These are phyloP conservation scores for Henckelia pumila DNA, from an alignment of 257 asterid species.

Conservation along the genomic window DNA sequence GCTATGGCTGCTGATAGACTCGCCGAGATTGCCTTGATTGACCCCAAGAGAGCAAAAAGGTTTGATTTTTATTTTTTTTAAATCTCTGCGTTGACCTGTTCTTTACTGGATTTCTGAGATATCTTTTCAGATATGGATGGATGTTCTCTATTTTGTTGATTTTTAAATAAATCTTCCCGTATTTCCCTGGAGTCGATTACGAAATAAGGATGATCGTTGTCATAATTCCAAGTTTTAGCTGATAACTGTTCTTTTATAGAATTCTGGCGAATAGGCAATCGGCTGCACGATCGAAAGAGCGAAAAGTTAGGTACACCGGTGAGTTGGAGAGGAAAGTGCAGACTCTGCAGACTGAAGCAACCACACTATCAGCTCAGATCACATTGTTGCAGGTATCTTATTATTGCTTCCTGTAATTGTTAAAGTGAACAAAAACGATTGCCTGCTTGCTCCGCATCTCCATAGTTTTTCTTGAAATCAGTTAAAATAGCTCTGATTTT, in stretches of 20 bases:
- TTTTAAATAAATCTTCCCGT: too few relatives aligned
- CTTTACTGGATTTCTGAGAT: not conserved
- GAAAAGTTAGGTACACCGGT: conserved; percentile 71
- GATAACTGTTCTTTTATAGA: conserved; percentile 36
- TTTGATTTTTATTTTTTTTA: conserved; percentile 33
- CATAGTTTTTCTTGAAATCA: not conserved
- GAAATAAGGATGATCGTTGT: not conserved
- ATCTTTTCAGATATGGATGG: not conserved
- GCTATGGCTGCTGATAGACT: conserved; percentile 65
- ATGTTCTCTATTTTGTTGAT: not conserved
- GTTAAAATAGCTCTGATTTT: not conserved
- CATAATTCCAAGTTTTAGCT: conserved; percentile 18
- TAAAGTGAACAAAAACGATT: not conserved
- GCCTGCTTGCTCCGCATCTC: not conserved
- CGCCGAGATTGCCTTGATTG: conserved; percentile 77
- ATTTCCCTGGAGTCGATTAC: not conserved
- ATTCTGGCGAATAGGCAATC: conserved; percentile 95
- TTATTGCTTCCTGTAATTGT: not conserved
- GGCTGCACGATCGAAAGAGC: conserved; percentile 93
- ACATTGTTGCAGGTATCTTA: conserved; percentile 69
- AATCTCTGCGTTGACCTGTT: conserved; percentile 19
- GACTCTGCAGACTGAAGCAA: conserved; percentile 88
- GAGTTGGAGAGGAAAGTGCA: conserved; percentile 97
- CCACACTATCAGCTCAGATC: conserved; percentile 86
- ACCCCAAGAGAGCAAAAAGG: conserved; percentile 98